These are phyloP conservation scores for Leishmania amazonensis DNA, from an alignment of 208 protist species.

Conservation along the genomic window DNA sequence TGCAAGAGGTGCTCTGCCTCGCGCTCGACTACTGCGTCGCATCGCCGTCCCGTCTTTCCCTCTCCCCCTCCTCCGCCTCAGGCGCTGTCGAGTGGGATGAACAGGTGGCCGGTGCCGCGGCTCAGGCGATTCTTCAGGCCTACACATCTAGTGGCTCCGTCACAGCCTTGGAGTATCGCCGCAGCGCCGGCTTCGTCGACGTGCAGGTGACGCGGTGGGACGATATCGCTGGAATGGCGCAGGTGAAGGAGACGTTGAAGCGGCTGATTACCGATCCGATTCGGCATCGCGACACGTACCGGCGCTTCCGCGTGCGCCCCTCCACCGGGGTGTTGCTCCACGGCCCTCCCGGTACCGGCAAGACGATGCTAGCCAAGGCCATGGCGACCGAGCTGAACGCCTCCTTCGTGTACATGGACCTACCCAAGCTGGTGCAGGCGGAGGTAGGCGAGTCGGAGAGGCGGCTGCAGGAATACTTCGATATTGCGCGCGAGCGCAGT, in stretches of 20 bases:
- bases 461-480: constrained; percentile 84
- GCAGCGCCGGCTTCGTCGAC: constrained; percentile 73
- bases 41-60: no score
- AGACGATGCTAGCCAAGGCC: constrained; percentile 93
- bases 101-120: constrained; percentile 18
- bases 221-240: constrained; percentile 80
- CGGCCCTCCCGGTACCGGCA: constrained; percentile 93
- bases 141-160: constrained; percentile 53
- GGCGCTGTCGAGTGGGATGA: neutral
- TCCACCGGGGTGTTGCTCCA: constrained; percentile 90
- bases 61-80: constrained; percentile 4
- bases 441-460: constrained; percentile 94
- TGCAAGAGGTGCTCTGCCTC: constrained; percentile 41
- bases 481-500: constrained; percentile 68
- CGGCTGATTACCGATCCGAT: constrained; percentile 53
- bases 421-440: constrained; percentile 82
- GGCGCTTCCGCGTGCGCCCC: constrained; percentile 59
- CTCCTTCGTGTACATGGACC: constrained; percentile 92
- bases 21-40: constrained; percentile 15
- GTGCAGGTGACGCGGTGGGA: constrained; percentile 66
- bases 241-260: constrained; percentile 56
- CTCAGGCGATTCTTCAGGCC: constrained; percentile 37
- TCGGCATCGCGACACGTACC: constrained; percentile 24
- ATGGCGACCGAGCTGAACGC: constrained; percentile 89
- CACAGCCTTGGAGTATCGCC: constrained; percentile 51